Evolutionary conservation across 2,329 filamentous ascomycete species (phyloP), one percentile per base, ranked within the genome.

Genomic region (Bipolaris zeicola): DNA sequence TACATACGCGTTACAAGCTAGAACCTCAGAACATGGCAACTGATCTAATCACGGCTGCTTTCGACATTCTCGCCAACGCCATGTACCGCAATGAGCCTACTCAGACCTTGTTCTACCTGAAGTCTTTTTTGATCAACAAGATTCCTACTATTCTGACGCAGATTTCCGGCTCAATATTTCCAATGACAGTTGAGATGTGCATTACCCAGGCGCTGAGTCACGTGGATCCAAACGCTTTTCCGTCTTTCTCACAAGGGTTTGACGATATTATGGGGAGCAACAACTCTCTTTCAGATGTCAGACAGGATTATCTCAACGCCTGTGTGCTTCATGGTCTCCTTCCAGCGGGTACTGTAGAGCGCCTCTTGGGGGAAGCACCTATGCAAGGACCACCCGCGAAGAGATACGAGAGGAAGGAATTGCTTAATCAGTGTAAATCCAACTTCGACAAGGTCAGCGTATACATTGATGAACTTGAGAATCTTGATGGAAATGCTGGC

Each of bases 311-410:
- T 64, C 85, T 96, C 38, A 95, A 96, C 62, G 88, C 94, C 0
- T 99, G 95, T 71, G 91, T 91, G 52, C 82, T 97, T 37, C 93
- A 98, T 73, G 87, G 88, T 0, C 80, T 99, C n/a, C 87, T 98
- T 22, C 85, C 88, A 0, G 87, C 92, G 62, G 83, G 86, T 33
- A 90, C 89, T 47, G 90, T 96, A 14, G 88, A 94, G 70, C 85
- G 85, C 3, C 83, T 99, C 8, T 79, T 97, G 2, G 92, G 92
- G 4, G 92, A 96, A 67, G 89, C 92, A 22, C 90, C 91, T 0
- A 89, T 95, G 79, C 88, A 91, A 62, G 89, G 87, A 36, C 90
- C 92, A 1, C 85, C 87, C 22, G 85, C 88, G 22, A 88, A 89
- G 3, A 88, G 88, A 55, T 92, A 92, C 65, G 82, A 85, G 44